phyloP scores from a whole-genome alignment of 495 filamentous ascomycete species.

The Tuber melanosporum region DNA sequence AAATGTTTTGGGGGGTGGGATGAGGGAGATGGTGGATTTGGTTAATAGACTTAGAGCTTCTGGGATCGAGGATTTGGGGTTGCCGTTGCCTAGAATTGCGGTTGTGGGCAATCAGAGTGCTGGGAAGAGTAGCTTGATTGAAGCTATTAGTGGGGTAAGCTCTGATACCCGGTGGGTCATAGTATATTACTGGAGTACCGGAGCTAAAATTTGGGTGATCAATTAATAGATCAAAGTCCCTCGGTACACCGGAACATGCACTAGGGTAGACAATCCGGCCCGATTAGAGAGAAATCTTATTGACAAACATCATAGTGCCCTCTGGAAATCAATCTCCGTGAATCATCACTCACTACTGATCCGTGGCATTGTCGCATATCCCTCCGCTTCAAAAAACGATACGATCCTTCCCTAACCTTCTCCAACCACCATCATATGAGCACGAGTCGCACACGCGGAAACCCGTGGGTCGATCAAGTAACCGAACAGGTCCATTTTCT shows the following conservation, averaged over 20 bases:
- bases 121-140: constrained; percentile 42
- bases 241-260: constrained; percentile 39
- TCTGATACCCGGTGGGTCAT: background rate
- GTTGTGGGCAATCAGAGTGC: constrained; percentile 43
- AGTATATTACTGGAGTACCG: background rate
- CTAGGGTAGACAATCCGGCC: constrained; percentile 23
- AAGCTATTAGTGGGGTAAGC: constrained; percentile 42
- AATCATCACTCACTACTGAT: constrained; percentile 17
- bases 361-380: constrained; percentile 40
- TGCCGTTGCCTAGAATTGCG: constrained; percentile 40
- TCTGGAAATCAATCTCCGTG: constrained; percentile 42
- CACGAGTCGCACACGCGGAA: constrained; percentile 16
- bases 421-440: constrained; percentile 2
- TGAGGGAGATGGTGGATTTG: constrained; percentile 41
- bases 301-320: constrained; percentile 33
- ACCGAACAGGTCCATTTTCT: constrained; percentile 40
- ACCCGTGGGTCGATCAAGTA: constrained; percentile 37
- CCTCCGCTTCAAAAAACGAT: constrained; percentile 39
- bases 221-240: constrained; percentile 38
- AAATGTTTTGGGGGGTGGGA: constrained; percentile 38
- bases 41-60: constrained; percentile 40
- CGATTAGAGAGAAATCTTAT: background rate
- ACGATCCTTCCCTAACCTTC: constrained; percentile 16
- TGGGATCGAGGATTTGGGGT: constrained; percentile 40
- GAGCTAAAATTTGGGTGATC: constrained; percentile 7